Evolutionary conservation across 2,329 filamentous ascomycete genomes (phyloP).

Genomic region (Alternaria tenuissima): DNA sequence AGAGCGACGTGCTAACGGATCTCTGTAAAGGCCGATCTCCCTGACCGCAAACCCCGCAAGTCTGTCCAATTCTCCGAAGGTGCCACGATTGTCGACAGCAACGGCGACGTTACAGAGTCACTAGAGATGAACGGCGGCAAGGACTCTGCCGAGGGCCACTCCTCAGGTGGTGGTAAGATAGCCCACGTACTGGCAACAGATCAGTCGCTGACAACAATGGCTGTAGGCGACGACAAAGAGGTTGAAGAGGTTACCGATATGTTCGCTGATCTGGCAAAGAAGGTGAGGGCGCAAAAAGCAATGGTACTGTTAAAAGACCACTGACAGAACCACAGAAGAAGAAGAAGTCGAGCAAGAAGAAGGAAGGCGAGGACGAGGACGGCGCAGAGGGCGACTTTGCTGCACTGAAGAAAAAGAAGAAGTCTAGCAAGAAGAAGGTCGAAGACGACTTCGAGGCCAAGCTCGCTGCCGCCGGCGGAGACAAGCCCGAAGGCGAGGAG

Average conservation of each 20-base stretch:
- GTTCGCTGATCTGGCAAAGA: slow-evolving; percentile 76
- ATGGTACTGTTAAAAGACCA: not conserved
- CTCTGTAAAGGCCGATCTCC: slow-evolving; percentile 52
- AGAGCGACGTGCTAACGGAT: slow-evolving; percentile 30
- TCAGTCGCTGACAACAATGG: slow-evolving; percentile 33
- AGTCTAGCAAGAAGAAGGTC: slow-evolving; percentile 67
- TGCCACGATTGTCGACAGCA: slow-evolving; percentile 84
- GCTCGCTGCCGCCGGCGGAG: slow-evolving; percentile 65
- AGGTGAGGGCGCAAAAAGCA: slow-evolving; percentile 41
- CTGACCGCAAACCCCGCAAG: slow-evolving; percentile 80
- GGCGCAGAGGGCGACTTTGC: slow-evolving; percentile 66
- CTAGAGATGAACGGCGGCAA: slow-evolving; percentile 76
- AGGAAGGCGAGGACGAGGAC: slow-evolving; percentile 63
- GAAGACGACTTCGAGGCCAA: slow-evolving; percentile 74
- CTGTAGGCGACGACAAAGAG: slow-evolving; percentile 60
- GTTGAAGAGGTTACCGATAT: slow-evolving; percentile 69
- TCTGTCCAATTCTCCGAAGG: slow-evolving; percentile 93
- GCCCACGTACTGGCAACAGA: slow-evolving; percentile 13
- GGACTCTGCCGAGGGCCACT: slow-evolving; percentile 81
- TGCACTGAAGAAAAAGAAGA: slow-evolving; percentile 87
- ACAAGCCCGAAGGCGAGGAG: slow-evolving; percentile 63
- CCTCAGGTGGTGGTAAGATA: slow-evolving; percentile 38
- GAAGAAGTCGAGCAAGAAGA: slow-evolving; percentile 66
- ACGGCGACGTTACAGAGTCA: slow-evolving; percentile 83
- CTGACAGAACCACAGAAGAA: slow-evolving; percentile 62